These are phyloP conservation scores for Microbotryomycetes sp. DNA, from an alignment of 1,284 basidiomycete species.

Conservation along the genomic window DNA sequence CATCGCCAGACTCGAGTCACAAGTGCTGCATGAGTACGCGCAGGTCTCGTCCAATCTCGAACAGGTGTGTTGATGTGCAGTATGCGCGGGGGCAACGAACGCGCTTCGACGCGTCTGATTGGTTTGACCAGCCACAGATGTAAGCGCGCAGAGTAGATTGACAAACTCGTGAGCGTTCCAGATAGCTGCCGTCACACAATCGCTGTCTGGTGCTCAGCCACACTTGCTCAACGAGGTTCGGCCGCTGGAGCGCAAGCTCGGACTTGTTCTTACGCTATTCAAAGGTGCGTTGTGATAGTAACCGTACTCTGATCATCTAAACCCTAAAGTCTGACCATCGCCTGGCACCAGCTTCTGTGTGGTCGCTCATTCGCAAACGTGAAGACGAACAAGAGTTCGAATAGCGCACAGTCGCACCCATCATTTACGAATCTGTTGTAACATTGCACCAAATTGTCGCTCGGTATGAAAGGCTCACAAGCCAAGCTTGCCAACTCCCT, in stretches of 20 bases:
- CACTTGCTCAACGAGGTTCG: constrained; percentile 68
- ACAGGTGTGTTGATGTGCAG: constrained; percentile 47
- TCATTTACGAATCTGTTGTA: background rate
- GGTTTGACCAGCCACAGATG: no score
- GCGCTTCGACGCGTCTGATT: no score
- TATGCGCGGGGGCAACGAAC: background rate
- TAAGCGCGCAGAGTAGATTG: no score
- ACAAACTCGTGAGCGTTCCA: constrained; percentile 21
- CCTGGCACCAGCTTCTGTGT: constrained; percentile 66
- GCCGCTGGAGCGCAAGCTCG: constrained; percentile 87
- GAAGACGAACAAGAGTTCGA: background rate
- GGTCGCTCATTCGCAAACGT: constrained; percentile 43
- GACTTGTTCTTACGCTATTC: constrained; percentile 70
- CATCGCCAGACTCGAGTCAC: constrained; percentile 51
- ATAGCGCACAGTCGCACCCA: background rate
- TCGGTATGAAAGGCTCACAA: constrained; percentile 5
- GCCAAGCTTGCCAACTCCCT: constrained; percentile 13
- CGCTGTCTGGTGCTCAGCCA: constrained; percentile 60
- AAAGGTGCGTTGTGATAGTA: constrained; percentile 48
- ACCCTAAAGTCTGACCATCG: constrained; percentile 28
- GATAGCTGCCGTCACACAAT: constrained; percentile 41
- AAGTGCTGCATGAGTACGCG: constrained; percentile 72
- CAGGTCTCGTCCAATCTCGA: constrained; percentile 64
- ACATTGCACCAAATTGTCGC: background rate
- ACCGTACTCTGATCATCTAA: background rate